A percentile compares a stretch with the other conserved stretches of the same genome.
Conservation (phyloP, 1,139 yeast genomes). For the Yamadazyma sp. region DNA sequence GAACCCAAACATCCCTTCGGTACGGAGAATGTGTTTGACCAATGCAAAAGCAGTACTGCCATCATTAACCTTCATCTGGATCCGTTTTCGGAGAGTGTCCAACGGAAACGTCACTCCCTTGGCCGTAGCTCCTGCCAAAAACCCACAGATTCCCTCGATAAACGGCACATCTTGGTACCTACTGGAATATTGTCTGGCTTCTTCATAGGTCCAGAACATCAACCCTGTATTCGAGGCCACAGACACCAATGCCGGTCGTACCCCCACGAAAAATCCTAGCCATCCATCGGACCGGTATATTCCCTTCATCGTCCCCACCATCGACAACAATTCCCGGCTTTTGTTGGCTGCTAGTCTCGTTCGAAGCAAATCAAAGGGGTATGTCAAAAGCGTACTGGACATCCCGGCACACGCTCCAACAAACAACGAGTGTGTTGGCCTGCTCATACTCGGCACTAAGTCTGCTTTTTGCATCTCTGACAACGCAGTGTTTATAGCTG, state of each 20-base stretch:
- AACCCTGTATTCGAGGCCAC: conserved; percentile 67
- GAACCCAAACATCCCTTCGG: conserved; percentile 65
- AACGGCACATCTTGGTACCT: conserved; percentile 34
- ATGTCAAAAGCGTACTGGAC: conserved; percentile 68
- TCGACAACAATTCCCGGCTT: conserved; percentile 41
- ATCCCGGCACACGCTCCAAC: conserved; percentile 82
- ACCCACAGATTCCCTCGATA: conserved; percentile 68
- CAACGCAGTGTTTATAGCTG: conserved; percentile 49
- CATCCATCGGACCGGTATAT: conserved; percentile 53
- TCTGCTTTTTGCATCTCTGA: conserved; percentile 25
- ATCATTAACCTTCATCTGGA: conserved; percentile 50
- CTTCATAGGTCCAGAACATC: conserved; percentile 67
- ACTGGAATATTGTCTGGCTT: conserved; percentile 33
- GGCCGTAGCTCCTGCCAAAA: conserved; percentile 72
- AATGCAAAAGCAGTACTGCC: conserved; percentile 18
- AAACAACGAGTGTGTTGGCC: conserved; percentile 50
- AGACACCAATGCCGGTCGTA: conserved; percentile 60
- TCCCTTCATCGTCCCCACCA: conserved; percentile 38
- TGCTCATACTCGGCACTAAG: conserved; percentile 22
- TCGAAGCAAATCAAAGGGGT: conserved; percentile 84
- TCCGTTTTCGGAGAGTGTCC: conserved; percentile 76
- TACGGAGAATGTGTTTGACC: conserved; percentile 35
- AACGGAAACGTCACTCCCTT: conserved; percentile 80
- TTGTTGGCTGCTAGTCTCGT: conserved; percentile 75
- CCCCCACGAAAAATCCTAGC: conserved; percentile 62